These are phyloP conservation scores for Glutinoglossum americanum DNA, from an alignment of 495 filamentous ascomycete species.

Conservation along the genomic window DNA sequence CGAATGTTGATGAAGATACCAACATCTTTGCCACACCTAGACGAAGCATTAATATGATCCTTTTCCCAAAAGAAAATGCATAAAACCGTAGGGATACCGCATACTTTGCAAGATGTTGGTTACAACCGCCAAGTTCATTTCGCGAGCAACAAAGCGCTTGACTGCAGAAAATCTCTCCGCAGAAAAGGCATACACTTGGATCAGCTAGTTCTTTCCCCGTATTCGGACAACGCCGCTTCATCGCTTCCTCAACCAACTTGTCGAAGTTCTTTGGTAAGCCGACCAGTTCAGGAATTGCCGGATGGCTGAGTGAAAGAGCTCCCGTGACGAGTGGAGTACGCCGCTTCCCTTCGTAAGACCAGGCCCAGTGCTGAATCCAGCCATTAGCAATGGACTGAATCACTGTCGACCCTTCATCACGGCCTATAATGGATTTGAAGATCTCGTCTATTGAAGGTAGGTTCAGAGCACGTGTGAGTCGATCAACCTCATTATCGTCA, in stretches of 20 bases:
- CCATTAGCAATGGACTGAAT: constrained; percentile 38
- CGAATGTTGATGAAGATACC: constrained; percentile 91
- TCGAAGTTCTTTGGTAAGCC: constrained; percentile 84
- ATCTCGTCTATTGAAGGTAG: constrained; percentile 67
- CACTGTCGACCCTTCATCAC: constrained; percentile 6
- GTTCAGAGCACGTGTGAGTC: constrained; percentile 50
- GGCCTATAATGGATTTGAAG: constrained; percentile 26
- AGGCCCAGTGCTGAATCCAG: constrained; percentile 51
- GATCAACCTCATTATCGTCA: constrained; percentile 56
- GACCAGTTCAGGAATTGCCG: constrained; percentile 80
- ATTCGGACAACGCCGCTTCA: constrained; percentile 64
- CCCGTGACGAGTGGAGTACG: neutral
- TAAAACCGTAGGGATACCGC: constrained; percentile 14
- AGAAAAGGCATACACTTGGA: constrained; percentile 81
- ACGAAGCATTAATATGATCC: neutral
- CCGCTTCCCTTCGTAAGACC: constrained; percentile 7
- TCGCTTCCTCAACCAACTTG: constrained; percentile 77
- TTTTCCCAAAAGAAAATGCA: neutral
- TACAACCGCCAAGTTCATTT: constrained; percentile 53
- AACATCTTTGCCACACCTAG: constrained; percentile 67
- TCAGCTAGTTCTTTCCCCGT: constrained; percentile 80
- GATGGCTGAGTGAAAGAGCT: constrained; percentile 44
- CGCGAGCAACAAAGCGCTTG: constrained; percentile 80
- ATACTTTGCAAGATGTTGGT: constrained; percentile 74
- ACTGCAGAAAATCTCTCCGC: constrained; percentile 85